Evolutionary conservation across 192 early-diverging fungal genomes (phyloP).

Genomic region (Paraglomus occultum): DNA sequence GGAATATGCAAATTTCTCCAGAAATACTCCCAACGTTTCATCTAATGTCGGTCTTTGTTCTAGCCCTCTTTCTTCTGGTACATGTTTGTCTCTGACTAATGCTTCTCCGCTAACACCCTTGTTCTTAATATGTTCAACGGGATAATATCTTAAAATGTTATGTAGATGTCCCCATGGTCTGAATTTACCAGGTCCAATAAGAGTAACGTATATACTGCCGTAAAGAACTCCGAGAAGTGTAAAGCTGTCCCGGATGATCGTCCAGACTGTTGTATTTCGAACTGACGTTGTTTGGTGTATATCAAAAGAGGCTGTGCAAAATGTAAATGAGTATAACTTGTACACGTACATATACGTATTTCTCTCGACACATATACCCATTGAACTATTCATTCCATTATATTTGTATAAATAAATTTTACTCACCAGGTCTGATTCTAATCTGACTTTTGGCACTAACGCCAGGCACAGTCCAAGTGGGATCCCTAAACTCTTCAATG

Average conservation of each 20-base stretch:
- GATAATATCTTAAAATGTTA: slow-evolving; percentile 12
- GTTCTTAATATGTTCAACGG: slow-evolving; percentile 3
- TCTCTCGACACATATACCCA: too few relatives aligned
- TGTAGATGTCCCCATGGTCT: slow-evolving; percentile 23
- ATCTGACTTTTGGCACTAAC: not conserved
- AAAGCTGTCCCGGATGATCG: not conserved
- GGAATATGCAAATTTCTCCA: slow-evolving; percentile 7
- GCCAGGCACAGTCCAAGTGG: not conserved
- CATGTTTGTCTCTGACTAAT: not conserved
- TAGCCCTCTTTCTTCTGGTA: not conserved
- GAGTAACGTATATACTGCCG: not conserved
- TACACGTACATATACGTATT: too few relatives aligned
- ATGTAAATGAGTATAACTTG: not conserved
- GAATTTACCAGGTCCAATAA: slow-evolving; percentile 19
- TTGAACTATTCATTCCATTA: too few relatives aligned
- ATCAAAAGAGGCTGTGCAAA: slow-evolving; percentile 5
- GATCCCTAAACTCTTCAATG: slow-evolving; percentile 20
- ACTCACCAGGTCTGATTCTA: slow-evolving; percentile 20
- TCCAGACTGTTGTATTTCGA: not conserved
- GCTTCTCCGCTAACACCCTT: not conserved
- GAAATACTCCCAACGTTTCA: slow-evolving; percentile 13
- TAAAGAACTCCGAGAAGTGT: slow-evolving; percentile 21
- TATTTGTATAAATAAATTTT: not conserved
- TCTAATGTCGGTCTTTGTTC: not conserved
- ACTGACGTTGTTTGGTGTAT: not conserved